These are phyloP conservation scores for Ailanthus altissimus DNA, from an alignment of 345 rosid genomes.

Conservation along the genomic window DNA sequence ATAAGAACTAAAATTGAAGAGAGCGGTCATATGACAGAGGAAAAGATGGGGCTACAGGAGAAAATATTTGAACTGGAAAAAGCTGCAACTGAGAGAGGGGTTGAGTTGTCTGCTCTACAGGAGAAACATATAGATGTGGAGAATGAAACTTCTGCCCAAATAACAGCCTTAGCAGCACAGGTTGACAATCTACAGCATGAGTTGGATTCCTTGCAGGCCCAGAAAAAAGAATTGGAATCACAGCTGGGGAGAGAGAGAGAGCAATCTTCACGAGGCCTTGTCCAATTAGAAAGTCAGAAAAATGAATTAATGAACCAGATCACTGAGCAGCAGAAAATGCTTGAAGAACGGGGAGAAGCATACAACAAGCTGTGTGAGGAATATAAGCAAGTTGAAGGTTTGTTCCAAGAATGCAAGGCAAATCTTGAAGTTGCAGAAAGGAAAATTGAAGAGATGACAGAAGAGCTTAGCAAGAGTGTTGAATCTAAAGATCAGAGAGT, in stretches of 20 bases:
- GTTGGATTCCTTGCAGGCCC: slow-evolving; percentile 43
- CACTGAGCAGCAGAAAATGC: slow-evolving; percentile 46
- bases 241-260: slow-evolving; percentile 56
- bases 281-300: slow-evolving; percentile 43
- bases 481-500: slow-evolving; percentile 46
- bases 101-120: slow-evolving; percentile 44
- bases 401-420: slow-evolving; percentile 35
- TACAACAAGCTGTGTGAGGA: slow-evolving; percentile 43
- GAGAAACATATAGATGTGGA: slow-evolving; percentile 37
- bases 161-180: slow-evolving; percentile 42
- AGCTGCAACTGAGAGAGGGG: slow-evolving; percentile 36
- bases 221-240: slow-evolving; percentile 43
- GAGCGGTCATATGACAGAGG: slow-evolving; percentile 36
- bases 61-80: slow-evolving; percentile 41
- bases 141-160: slow-evolving; percentile 49
- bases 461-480: slow-evolving; percentile 29
- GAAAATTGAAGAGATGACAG: slow-evolving; percentile 45
- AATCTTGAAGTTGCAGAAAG: slow-evolving; percentile 41
- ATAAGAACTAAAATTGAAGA: slow-evolving; percentile 38
- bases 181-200: slow-evolving; percentile 49
- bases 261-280: slow-evolving; percentile 44
- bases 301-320: slow-evolving; percentile 35
- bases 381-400: slow-evolving; percentile 35
- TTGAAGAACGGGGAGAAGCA: slow-evolving; percentile 47
- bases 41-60: slow-evolving; percentile 33